These are phyloP conservation scores for Nigrospora oryzae DNA, from an alignment of 2,329 filamentous ascomycete genomes.

Conservation along the genomic window DNA sequence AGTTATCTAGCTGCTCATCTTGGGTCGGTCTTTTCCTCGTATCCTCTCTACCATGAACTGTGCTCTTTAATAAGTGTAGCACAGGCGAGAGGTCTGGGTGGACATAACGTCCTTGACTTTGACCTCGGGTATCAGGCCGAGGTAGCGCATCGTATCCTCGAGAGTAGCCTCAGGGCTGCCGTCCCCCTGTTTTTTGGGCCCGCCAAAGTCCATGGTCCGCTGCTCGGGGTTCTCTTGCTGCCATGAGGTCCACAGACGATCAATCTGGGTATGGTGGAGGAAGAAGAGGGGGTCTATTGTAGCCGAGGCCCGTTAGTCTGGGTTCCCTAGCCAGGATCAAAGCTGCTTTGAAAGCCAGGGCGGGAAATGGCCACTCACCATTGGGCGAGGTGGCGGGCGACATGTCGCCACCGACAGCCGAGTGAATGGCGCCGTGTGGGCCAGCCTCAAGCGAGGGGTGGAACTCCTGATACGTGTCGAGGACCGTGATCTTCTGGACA, in stretches of 20 bases:
- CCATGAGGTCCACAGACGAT: slow-evolving; percentile 1
- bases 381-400: slow-evolving; percentile 14
- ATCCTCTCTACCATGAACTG: no score
- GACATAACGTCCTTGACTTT: background rate
- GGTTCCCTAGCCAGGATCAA: no score
- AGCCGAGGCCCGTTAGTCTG: no score
- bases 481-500: background rate
- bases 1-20: no score
- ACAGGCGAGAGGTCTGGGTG: background rate
- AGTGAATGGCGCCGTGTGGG: slow-evolving; percentile 18
- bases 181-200: background rate
- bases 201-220: background rate
- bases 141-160: background rate
- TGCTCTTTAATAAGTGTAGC: background rate
- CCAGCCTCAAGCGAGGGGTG: slow-evolving; percentile 13
- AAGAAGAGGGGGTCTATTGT: slow-evolving; percentile 1
- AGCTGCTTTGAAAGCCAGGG: no score
- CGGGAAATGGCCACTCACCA: no score
- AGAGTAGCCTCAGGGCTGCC: background rate
- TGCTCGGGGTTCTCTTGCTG: background rate
- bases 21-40: no score
- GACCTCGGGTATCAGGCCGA: background rate
- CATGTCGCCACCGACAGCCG: slow-evolving; percentile 17
- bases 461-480: slow-evolving; percentile 2
- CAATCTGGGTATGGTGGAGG: slow-evolving; percentile 1